Conservation (phyloP, 352 stramenopile species). For the Pelagophyceae sp. region DNA sequence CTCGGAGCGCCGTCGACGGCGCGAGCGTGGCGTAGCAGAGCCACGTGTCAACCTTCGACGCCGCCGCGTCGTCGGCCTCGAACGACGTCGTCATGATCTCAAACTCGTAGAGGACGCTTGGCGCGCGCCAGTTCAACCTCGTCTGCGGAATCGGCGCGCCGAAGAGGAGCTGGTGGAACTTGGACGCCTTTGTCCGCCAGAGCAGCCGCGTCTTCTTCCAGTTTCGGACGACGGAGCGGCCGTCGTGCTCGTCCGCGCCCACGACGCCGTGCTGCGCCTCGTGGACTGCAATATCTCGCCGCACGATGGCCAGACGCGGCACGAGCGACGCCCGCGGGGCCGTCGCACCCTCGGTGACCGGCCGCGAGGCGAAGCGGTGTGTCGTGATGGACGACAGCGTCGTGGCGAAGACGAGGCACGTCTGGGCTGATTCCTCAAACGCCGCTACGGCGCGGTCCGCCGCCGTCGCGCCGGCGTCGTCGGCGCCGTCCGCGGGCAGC, state of each 20-base stretch:
- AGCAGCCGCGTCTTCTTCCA: background rate
- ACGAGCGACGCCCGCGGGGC: too few species aligned
- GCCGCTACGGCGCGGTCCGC: background rate
- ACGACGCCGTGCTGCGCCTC: background rate
- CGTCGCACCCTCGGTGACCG: too few species aligned
- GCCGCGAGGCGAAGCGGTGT: background rate
- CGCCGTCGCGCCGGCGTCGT: background rate
- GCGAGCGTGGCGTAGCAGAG: background rate
- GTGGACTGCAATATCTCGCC: background rate
- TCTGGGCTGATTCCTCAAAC: background rate
- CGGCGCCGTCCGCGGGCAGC: background rate
- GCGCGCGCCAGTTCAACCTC: background rate
- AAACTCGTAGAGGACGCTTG: background rate
- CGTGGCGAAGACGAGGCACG: background rate
- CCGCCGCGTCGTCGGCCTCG: background rate
- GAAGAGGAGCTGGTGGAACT: constrained; percentile 4
- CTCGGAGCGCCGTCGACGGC: background rate
- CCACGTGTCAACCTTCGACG: background rate
- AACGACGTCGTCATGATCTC: background rate
- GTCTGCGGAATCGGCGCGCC: background rate
- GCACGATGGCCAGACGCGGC: background rate
- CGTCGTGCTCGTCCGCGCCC: background rate
- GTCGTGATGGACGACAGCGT: background rate
- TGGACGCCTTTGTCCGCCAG: background rate
- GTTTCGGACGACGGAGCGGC: background rate